Base-by-base conservation (phyloP, 306 rosid genomes). In the Glycine latifolia region DNA sequence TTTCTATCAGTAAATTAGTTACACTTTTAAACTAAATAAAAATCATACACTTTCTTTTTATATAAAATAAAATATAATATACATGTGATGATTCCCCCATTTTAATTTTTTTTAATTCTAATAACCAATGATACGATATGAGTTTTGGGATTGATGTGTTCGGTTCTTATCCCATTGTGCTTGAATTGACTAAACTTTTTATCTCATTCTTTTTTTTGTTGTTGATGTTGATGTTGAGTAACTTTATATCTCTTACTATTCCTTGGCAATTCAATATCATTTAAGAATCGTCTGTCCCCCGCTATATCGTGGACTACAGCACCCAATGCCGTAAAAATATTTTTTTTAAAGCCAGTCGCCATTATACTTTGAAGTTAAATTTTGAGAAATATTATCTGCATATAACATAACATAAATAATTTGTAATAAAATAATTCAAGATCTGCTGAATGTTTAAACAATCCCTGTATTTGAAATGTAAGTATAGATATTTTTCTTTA, bases 251-350 rank as follows among this genome's bases (percentile, higher is more conserved):
- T 44, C 37, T 62, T 26, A 26, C 31, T 26, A 0, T 26, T 26
- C 20, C 71, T 81, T 76, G 62, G 53, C 77, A 35, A 47, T 37
- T 37, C 81, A 39, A 59, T 17, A 16, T 63, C 79, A 20, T 20
- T 0, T 20, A 0, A 20, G 39, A 20, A 61, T 52, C 6, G 3
- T 39, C 73, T 79, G 43, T 71, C 77, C 81, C 79, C 81, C 83
- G 70, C 77, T 71, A 60, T 53, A 79, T 61, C 20, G 11, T 43
- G 33, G 79, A 52, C 75, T 71, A 5, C 11, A 70, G 46, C 77
- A 15, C 15, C 17, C 37, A 67, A 26, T 67, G 52, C 50, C 14
- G 7, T 7, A n/a, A 35, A 63, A 35, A 35, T 12, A 3, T 26
- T 26, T 43, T 63, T 63, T 11, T 37, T 33, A 33, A 8, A 3